Percentiles rank a stretch among this genome's conserved stretches.
Evolutionary conservation across 805 yeast genomes (phyloP).

Genomic region (Wickerhamomyces mucosus): DNA sequence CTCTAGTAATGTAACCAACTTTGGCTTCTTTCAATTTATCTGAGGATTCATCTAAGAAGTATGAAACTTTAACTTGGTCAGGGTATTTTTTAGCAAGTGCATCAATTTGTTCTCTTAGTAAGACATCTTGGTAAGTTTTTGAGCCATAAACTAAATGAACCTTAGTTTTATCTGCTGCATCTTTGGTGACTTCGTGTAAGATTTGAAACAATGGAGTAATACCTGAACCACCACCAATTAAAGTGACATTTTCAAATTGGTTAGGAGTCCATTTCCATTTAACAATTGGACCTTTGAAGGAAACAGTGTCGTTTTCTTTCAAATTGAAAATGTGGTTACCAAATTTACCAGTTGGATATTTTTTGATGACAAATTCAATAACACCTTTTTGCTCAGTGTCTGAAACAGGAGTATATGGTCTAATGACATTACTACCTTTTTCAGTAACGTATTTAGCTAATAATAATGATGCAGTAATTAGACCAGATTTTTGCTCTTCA

Average conservation of each 20-base stretch:
- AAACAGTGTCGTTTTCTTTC: slow-evolving; percentile 68
- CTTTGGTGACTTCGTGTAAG: slow-evolving; percentile 60
- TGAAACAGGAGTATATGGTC: slow-evolving; percentile 77
- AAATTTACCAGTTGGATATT: slow-evolving; percentile 79
- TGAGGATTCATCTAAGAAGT: slow-evolving; percentile 64
- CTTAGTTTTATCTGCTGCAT: slow-evolving; percentile 86
- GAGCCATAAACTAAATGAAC: slow-evolving; percentile 76
- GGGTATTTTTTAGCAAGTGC: slow-evolving; percentile 54
- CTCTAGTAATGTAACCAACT: slow-evolving; percentile 73
- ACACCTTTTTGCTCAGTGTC: slow-evolving; percentile 62
- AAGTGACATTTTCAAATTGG: slow-evolving; percentile 66
- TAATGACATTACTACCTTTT: slow-evolving; percentile 75
- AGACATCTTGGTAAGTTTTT: slow-evolving; percentile 67
- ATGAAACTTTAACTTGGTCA: slow-evolving; percentile 67
- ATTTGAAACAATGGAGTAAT: slow-evolving; percentile 93
- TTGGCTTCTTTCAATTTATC: slow-evolving; percentile 40
- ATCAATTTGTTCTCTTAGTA: slow-evolving; percentile 74
- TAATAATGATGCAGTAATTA: slow-evolving; percentile 69
- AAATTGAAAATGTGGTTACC: slow-evolving; percentile 61
- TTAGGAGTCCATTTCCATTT: slow-evolving; percentile 91
- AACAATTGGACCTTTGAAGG: slow-evolving; percentile 89
- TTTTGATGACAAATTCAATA: slow-evolving; percentile 75
- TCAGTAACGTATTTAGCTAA: slow-evolving; percentile 74
- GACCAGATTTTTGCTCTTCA: slow-evolving; percentile 63
- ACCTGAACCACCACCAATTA: slow-evolving; percentile 96